Conservation (phyloP, 2,329 filamentous ascomycete genomes). For the Ceratocystis smalleyi region DNA sequence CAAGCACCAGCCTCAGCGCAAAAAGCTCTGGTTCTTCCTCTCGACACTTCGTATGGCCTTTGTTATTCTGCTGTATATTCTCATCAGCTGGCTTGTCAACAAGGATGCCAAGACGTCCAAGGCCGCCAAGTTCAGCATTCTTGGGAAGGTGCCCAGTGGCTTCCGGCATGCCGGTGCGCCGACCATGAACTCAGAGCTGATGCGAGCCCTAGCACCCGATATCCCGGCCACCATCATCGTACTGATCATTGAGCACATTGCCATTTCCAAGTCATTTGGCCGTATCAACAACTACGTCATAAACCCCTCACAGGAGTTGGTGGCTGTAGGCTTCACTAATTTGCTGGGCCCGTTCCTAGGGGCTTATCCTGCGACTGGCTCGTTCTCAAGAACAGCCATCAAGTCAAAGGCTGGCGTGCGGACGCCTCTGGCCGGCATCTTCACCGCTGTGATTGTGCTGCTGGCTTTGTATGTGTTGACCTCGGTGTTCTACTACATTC, state of each 20-base stretch:
- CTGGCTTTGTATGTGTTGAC: slow-evolving; percentile 81
- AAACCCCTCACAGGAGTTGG: slow-evolving; percentile 86
- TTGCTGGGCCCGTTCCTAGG: slow-evolving; percentile 74
- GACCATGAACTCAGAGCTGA: slow-evolving; percentile 46
- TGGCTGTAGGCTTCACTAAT: slow-evolving; percentile 84
- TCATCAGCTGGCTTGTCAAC: slow-evolving; percentile 60
- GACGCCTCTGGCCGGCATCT: slow-evolving; percentile 76
- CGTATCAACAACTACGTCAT: slow-evolving; percentile 93
- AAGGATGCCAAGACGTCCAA: slow-evolving; percentile 34
- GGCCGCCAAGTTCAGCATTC: slow-evolving; percentile 46
- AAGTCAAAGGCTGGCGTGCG: slow-evolving; percentile 93
- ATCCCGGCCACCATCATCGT: slow-evolving; percentile 82
- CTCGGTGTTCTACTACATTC: slow-evolving; percentile 86
- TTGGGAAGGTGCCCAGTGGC: slow-evolving; percentile 47
- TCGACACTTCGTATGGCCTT: slow-evolving; percentile 66
- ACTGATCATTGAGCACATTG: slow-evolving; percentile 91
- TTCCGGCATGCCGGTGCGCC: slow-evolving; percentile 70
- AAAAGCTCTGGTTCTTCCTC: slow-evolving; percentile 62
- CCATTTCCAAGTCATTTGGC: slow-evolving; percentile 93
- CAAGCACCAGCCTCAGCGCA: slow-evolving; percentile 48
- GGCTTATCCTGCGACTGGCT: slow-evolving; percentile 82
- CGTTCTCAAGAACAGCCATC: slow-evolving; percentile 90
- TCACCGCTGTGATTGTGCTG: slow-evolving; percentile 73
- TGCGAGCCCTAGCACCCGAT: slow-evolving; percentile 52
- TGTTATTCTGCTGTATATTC: slow-evolving; percentile 64